Conservation (phyloP, 306 rosid species). For the Cotoneaster glaucophyllus region DNA sequence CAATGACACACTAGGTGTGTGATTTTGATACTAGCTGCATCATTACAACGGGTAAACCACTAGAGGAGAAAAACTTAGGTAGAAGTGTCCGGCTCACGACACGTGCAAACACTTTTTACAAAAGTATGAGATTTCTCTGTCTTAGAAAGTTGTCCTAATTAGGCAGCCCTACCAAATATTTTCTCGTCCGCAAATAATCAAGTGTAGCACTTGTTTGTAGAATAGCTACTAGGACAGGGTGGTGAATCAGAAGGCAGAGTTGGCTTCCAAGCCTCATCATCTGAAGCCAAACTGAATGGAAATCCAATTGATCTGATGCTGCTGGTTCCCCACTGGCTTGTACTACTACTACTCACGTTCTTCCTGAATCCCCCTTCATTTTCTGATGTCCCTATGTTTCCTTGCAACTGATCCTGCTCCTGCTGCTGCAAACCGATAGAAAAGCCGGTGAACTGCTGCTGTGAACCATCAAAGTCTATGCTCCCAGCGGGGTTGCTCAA, state of each 20-base stretch:
- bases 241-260: constrained; percentile 44
- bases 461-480: constrained; percentile 37
- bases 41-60: background rate
- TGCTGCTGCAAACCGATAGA: constrained; percentile 29
- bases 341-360: background rate
- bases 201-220: constrained; percentile 47
- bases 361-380: constrained; percentile 20
- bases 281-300: constrained; percentile 49
- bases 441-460: constrained; percentile 34
- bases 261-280: constrained; percentile 54
- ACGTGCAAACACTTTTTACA: too few relatives aligned
- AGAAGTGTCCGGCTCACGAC: background rate
- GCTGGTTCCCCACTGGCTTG: constrained; percentile 29
- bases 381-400: constrained; percentile 11
- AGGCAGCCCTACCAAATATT: background rate
- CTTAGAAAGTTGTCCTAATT: too few relatives aligned
- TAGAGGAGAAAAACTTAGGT: background rate
- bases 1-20: background rate
- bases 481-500: constrained; percentile 14
- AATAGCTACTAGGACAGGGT: constrained; percentile 36
- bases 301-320: constrained; percentile 35
- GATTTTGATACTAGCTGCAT: background rate
- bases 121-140: too few relatives aligned
- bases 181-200: background rate
- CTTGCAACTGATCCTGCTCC: constrained; percentile 36